Base-by-base conservation (phyloP, 1,284 basidiomycete species). In the Malassezia sympodialis region DNA sequence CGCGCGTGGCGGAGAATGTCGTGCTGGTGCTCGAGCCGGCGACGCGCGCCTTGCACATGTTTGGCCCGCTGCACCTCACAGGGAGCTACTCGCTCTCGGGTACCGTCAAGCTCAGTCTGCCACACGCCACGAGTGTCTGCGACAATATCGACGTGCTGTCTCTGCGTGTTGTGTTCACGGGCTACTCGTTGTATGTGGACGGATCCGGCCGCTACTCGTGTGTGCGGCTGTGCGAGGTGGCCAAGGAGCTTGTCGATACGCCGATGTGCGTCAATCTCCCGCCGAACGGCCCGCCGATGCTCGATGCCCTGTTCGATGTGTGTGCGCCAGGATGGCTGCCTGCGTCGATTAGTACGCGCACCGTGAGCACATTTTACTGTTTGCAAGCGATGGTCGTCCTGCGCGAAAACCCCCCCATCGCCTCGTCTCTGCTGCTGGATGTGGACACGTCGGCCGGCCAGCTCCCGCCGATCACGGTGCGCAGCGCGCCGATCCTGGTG, bases 71-170 rank as follows among this genome's bases (percentile, higher is more conserved):
- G 32, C 70, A 74, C 51, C 67, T 71, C 6, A 66, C 65, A 40
- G 63, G 65, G 41, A 73, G 70, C 40, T 74, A 74, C 50, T 74
- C 69, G n/a, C 56, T 72, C 15, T 68, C 68, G 4, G 68, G 69
- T 19, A 59, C 51, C 19, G 59, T 69, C 17, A 54, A 63, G 19
- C 49, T 71, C 14, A 51, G 44, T 8, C 17, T 62, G 14, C 53
- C 51, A 15, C 26, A 37, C 12, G 26, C 45, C 14, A 31, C 23
- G 23, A 17, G 12, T 17, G 30, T 19, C 23, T 45, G 28, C 31
- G 15, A 35, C 11, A 51, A 27, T n/a, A 49, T 68, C 14, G 53
- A 62, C 24, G 58, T 74, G 49, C 59, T 53, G 3, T 47, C 56
- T 17, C 56, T 74, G 12, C 53, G 49, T 24, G 60, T 69, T 7